Evolutionary conservation across 306 rosid genomes (phyloP).

Genomic region (Mimosa bimucronata): DNA sequence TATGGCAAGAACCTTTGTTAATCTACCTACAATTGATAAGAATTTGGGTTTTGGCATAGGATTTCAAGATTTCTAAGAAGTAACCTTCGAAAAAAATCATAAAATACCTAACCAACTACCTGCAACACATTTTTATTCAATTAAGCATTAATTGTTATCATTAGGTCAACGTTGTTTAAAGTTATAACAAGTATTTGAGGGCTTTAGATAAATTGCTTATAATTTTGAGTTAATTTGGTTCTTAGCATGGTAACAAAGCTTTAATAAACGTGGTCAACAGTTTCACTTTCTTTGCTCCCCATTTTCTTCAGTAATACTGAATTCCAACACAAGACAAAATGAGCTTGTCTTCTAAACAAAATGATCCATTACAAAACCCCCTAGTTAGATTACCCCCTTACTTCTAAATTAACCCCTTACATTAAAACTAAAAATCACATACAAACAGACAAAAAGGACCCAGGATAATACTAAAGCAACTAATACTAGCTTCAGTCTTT

Average conservation of each 20-base stretch:
- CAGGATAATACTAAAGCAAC: too few relatives aligned
- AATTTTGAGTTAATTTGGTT: not conserved
- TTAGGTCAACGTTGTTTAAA: not conserved
- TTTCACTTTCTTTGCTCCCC: not conserved
- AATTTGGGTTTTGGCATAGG: too few relatives aligned
- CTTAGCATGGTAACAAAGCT: not conserved
- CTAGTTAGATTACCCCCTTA: too few relatives aligned
- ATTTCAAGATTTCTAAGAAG: not conserved
- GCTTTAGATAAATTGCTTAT: not conserved
- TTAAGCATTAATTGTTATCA: slow-evolving; percentile 11
- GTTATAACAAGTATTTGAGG: not conserved
- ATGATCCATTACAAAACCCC: too few relatives aligned
- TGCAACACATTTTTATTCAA: not conserved
- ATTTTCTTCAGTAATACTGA: not conserved
- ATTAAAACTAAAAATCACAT: too few relatives aligned
- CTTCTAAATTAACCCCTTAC: too few relatives aligned
- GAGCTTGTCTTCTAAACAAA: not conserved
- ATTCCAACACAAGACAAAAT: not conserved
- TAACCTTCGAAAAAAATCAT: not conserved
- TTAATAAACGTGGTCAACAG: not conserved
- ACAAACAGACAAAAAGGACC: too few relatives aligned
- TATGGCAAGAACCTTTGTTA: too few relatives aligned
- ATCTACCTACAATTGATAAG: too few relatives aligned
- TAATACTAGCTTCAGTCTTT: too few relatives aligned
- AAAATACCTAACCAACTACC: not conserved